Evolutionary conservation across 75 land plant species (phyloP).

Genomic region (Chamaecyparis obtusa): DNA sequence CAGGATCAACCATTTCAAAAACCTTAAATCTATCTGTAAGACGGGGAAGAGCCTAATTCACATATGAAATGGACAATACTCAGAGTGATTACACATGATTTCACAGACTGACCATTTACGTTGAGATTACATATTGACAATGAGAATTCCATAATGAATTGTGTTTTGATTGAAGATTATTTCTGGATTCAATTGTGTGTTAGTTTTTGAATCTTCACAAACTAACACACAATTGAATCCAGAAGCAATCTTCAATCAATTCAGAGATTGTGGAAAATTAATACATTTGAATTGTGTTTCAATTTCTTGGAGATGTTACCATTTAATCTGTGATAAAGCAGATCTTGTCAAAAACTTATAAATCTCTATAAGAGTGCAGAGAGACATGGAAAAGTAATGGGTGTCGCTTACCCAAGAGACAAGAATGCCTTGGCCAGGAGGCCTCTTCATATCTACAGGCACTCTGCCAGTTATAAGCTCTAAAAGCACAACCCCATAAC

Average conservation of each 20-base stretch:
- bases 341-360: neutral
- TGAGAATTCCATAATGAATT: too few species aligned
- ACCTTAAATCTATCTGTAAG: constrained; percentile 63
- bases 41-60: constrained; percentile 53
- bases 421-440: constrained; percentile 59
- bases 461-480: constrained; percentile 66
- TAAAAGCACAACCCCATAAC: constrained; percentile 76
- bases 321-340: neutral
- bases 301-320: constrained; percentile 7
- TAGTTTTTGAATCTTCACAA: too few species aligned
- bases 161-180: too few species aligned
- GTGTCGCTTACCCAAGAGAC: constrained; percentile 29
- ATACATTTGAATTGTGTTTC: neutral
- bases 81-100: neutral
- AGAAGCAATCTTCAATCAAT: too few species aligned
- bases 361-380: neutral
- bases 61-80: neutral
- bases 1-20: constrained; percentile 59
- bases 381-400: neutral
- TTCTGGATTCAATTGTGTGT: too few species aligned
- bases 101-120: too few species aligned
- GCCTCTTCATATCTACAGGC: constrained; percentile 58
- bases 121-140: too few species aligned
- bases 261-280: too few species aligned
- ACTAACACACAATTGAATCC: too few species aligned